Evolutionary conservation across 2,329 filamentous ascomycete species (phyloP).

Genomic region (Clonostachys rhizophaga): DNA sequence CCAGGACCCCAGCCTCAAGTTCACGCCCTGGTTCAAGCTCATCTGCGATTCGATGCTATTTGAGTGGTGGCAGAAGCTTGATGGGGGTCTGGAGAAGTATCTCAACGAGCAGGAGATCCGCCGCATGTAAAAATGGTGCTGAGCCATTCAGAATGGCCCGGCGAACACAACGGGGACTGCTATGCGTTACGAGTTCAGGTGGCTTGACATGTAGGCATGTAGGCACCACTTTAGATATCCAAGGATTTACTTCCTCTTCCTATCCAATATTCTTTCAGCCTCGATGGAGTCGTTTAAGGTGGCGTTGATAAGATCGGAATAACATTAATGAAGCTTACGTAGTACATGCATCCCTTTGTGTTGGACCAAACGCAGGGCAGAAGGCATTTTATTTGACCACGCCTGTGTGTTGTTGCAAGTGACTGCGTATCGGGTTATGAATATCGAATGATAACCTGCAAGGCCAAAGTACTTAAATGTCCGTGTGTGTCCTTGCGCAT

Average conservation of each 20-base stretch:
- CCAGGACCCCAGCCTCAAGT: slow-evolving; percentile 71
- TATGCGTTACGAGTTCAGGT: no score
- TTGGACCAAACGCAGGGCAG: no score
- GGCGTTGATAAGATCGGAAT: background rate
- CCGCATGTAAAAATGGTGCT: slow-evolving; percentile 55
- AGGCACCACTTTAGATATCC: background rate
- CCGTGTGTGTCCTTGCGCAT: slow-evolving; percentile 1
- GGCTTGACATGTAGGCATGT: background rate
- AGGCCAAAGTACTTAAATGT: background rate
- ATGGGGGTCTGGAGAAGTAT: slow-evolving; percentile 78
- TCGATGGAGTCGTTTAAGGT: background rate
- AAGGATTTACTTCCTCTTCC: background rate
- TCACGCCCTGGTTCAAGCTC: slow-evolving; percentile 99
- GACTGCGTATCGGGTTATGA: no score
- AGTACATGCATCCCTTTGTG: background rate
- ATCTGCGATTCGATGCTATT: slow-evolving; percentile 98
- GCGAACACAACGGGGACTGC: no score
- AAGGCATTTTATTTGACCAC: no score
- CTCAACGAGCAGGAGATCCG: slow-evolving; percentile 82
- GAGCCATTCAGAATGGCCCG: no score
- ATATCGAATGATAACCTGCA: no score
- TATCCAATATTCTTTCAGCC: background rate
- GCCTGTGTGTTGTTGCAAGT: no score
- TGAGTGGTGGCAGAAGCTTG: slow-evolving; percentile 91
- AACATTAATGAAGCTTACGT: background rate